Evolutionary conservation across 2,329 filamentous ascomycete species (phyloP), one percentile per base, ranked within the genome.

Genomic region (Chaetomium globosum): DNA sequence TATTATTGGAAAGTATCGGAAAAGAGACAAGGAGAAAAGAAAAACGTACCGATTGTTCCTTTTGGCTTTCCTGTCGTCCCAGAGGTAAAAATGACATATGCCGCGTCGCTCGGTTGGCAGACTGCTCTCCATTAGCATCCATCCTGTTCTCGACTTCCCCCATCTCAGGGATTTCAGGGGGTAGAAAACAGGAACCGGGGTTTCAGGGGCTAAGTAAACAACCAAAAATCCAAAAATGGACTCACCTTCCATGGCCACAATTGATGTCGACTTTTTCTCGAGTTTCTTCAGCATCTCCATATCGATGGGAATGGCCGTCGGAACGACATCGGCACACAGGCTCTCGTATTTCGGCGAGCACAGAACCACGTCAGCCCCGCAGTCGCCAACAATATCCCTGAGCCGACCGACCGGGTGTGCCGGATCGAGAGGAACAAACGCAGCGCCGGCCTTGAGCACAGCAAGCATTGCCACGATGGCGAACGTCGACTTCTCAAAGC

Each of bases 51-150:
- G 21, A 69, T 67, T n/a, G 67, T 67, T 10, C 82, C 82, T 73
- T 85, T 85, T 8, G 82, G 82, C 43, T 75, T 74, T 4, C 82
- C 82, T 0, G 82, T 85, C 30, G 80, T 84, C 7, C 82, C 82
- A 10, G 82, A 84, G 16, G 82, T 84, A 71, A 84, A 84, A 70
- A 84, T 81, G 67, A 82, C 80, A 52, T 75, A 75, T 5, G 67
- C 67, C 5, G 68, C 51, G 39, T 70, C 63, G 48, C 26, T 54
- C 19, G 68, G 66, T 23, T 26, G 21, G 30, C 64, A 59, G 6
- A 1, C 54, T 58, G 9, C 12, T 59, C 26, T 33, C 13, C 4
- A n/a, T 56, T 36, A 51, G 43, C 28, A 59, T 36, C 10, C 30
- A 6, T 36, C 3, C 33, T 36, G 54, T 55, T 28, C 12, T 53